Evolutionary conservation across 2,329 filamentous ascomycete species (phyloP), one percentile per base, ranked within the genome.

Genomic region (Alternaria sp.): DNA sequence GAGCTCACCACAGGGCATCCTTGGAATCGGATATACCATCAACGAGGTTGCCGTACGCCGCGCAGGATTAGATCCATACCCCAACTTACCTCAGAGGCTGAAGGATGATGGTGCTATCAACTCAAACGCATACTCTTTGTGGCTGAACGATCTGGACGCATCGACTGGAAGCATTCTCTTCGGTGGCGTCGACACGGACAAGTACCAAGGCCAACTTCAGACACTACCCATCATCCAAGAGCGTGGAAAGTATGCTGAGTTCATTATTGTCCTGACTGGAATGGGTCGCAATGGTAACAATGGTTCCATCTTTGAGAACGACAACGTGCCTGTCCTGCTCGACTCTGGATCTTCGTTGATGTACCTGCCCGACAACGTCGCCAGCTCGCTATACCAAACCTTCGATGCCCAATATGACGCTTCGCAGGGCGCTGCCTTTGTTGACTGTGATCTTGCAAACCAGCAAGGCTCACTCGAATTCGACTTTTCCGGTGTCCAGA

Each of bases 11-110:
- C 75, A 96, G 75, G 91, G 91, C 37, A 92, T 98, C 40, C 77
- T 97, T 21, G 93, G 93, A 17, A 90, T 98, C 61, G 93, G 93
- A 6, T 97, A 97, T 74, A 74, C 84, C 0, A 76, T 83, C 63
- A 95, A 96, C 74, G 93, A 97, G 78, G 91, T 90, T 11, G 86
- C 89, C 67, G 86, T 90, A 44, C 83, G 83, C 51, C 82, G 85
- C 62, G 84, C 81, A 8, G 81, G 83, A 5, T 76, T 75, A 24
- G 58, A 77, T 2, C 73, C 80, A 8, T 88, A 87, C 64, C 74
- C 82, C 13, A 87, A 90, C 71, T 80, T 94, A 31, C 81, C 92
- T 17, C 83, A 88, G 72, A 81, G 86, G 65, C 82, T 95, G 73
- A 82, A 86, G 23, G 73, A 84, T 26, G 83, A 90, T 67, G 85